These are phyloP conservation scores for Bolboschoenus planiculmis DNA, from an alignment of 176 grass and related monocot species.

Conservation along the genomic window DNA sequence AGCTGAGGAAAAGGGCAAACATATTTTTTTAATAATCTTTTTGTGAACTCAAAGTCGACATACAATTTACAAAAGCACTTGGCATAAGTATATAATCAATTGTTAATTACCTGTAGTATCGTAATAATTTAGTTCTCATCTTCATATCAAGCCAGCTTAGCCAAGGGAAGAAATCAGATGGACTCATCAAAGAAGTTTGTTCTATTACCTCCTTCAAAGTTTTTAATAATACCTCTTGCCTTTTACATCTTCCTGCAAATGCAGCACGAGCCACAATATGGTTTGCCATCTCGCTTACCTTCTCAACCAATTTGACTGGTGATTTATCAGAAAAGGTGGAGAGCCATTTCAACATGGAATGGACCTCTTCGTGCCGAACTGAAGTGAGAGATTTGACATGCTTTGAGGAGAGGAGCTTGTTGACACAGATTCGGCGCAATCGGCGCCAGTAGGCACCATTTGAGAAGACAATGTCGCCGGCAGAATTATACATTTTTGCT, in stretches of 20 bases:
- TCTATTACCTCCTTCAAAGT: neutral
- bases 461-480: slow-evolving; percentile 13
- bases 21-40: neutral
- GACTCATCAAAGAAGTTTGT: neutral
- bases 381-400: neutral
- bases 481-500: neutral
- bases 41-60: neutral
- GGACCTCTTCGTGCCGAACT: slow-evolving; percentile 13
- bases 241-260: neutral
- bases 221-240: neutral
- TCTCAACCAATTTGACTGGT: neutral
- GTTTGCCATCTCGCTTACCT: neutral
- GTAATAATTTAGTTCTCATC: neutral
- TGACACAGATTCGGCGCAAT: slow-evolving; percentile 19
- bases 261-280: neutral
- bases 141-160: neutral
- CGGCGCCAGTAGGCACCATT: slow-evolving; percentile 27
- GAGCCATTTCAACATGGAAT: neutral
- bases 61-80: neutral
- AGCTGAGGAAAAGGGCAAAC: neutral
- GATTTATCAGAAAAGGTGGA: neutral
- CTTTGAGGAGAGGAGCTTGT: neutral
- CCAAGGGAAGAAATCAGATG: neutral
- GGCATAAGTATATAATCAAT: neutral
- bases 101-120: neutral